Evolutionary conservation across 2,329 filamentous ascomycete genomes (phyloP), one percentile per base, ranked within the genome.

Genomic region (Fusarium napiforme): DNA sequence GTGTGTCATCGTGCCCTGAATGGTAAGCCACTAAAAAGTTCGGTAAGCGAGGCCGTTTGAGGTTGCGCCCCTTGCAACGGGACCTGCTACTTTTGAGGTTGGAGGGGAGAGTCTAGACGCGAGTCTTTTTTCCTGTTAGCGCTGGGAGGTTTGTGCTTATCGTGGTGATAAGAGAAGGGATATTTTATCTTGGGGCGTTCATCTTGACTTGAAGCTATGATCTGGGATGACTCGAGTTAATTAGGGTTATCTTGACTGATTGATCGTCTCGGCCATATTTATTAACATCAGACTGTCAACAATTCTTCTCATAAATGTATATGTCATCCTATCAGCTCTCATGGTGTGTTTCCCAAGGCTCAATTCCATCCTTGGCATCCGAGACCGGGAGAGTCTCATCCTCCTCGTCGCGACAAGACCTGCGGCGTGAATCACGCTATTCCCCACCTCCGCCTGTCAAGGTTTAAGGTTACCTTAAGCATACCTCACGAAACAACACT

Each of bases 391-490:
- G 16, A 56, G 63, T 66, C 45, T 65, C 63, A 66, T 2, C 4
- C 26, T n/a, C 26, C 42, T 32, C 15, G 21, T 37, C 47, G 59
- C 59, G 59, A 64, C 63, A 56, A n/a, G 28, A 47, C 26, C 59
- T 66, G 63, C 40, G 40, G 52, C 63, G 42, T 45, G 40, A 46
- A 40, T 40, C 30, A 42, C 26, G n/a, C 36, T 37, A 56, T 36
- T 64, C 34, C 34, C 28, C 52, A 60, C 47, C 62, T 63, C 47
- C 39, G 3, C 46, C 47, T 42, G 19, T 47, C 58, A 66, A 64
- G 46, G 58, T 63, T 66, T 66, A 66, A 52, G 47, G 59, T 66
- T 66, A 66, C 42, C 47, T 53, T 56, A 66, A 66, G 59, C 63
- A 49, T 66, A 66, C 28, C 18, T 36, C 9, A 37, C 43, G 49